Evolutionary conservation across 202 grass and related monocot genomes (phyloP).

Genomic region (Musa balbisiana): DNA sequence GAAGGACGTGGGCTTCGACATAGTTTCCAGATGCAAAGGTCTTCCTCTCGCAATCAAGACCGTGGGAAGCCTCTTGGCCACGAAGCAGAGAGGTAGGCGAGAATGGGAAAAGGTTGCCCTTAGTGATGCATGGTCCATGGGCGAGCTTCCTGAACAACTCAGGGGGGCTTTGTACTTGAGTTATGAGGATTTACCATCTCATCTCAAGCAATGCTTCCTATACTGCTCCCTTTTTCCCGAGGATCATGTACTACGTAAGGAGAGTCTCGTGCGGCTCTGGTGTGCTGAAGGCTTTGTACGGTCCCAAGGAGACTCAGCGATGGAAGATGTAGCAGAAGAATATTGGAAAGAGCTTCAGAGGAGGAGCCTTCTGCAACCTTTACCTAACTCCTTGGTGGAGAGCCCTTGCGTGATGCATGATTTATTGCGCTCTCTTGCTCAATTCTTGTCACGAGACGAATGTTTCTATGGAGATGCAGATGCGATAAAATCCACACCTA

Average conservation of each 20-base stretch:
- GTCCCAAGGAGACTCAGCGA: background rate
- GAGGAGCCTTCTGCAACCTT: background rate
- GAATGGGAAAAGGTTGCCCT: background rate
- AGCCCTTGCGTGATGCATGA: conserved; percentile 11
- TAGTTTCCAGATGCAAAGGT: background rate
- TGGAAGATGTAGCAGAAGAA: background rate
- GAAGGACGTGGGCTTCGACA: background rate
- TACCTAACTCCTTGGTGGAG: background rate
- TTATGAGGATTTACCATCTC: conserved; percentile 10
- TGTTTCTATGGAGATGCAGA: conserved; percentile 11
- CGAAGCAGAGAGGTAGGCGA: background rate
- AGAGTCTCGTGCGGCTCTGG: too few species aligned
- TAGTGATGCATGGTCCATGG: background rate
- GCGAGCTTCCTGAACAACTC: background rate
- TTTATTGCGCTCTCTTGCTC: conserved; percentile 16
- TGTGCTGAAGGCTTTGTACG: background rate
- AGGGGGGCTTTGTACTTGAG: background rate
- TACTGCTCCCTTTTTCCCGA: background rate
- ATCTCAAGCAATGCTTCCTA: conserved; percentile 37
- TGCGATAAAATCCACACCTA: background rate
- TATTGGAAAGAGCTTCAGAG: background rate
- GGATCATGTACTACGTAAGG: background rate
- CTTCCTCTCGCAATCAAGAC: background rate
- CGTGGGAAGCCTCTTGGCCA: background rate
- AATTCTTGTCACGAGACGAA: conserved; percentile 12